Evolutionary conservation across 352 stramenopile species (phyloP).

Genomic region (Globisporangium paddicum): DNA sequence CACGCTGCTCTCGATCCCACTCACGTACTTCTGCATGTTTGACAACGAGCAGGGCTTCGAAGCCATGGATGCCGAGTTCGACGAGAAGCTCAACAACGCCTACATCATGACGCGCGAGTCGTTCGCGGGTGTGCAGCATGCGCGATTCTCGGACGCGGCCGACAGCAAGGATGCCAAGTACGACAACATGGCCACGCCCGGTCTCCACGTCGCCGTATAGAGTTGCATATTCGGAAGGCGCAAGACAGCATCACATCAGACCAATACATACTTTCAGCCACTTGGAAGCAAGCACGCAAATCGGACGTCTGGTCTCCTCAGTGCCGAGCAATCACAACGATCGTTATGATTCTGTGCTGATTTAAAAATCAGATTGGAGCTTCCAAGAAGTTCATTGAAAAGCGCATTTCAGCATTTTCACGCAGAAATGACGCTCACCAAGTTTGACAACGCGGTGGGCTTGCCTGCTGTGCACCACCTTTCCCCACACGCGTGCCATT

Average conservation of each 20-base stretch:
- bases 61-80: constrained; percentile 60
- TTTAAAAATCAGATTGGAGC: no score
- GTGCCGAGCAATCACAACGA: neutral
- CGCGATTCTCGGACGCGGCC: neutral
- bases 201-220: constrained; percentile 8
- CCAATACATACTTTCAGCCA: neutral
- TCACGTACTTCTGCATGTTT: constrained; percentile 65
- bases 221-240: no score
- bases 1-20: constrained; percentile 41
- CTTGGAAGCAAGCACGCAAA: neutral
- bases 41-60: constrained; percentile 53
- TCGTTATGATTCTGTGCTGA: neutral
- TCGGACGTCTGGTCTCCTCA: no score
- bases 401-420: neutral
- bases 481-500: neutral
- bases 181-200: constrained; percentile 7
- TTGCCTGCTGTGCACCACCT: neutral
- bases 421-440: constrained; percentile 15
- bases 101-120: constrained; percentile 14
- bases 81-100: constrained; percentile 13
- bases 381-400: no score
- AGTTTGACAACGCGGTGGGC: constrained; percentile 43
- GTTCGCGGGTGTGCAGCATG: neutral
- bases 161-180: constrained; percentile 10
- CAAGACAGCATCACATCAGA: neutral